Percentiles rank a stretch among this genome's conserved stretches.
Evolutionary conservation across 305 asterid species (phyloP).

Genomic region (Solanum hybrid): DNA sequence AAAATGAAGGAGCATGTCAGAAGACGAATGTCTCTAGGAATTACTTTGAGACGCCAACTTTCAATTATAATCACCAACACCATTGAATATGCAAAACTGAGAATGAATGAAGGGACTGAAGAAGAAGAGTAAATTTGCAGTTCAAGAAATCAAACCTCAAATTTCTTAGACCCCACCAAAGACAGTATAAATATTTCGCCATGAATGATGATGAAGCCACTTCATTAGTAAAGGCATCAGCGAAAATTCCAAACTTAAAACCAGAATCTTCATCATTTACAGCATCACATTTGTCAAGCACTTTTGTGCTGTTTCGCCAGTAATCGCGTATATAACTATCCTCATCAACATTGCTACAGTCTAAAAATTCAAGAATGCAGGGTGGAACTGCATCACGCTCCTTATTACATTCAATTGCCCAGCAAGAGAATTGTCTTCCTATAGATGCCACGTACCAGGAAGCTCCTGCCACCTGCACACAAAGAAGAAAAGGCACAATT

Average conservation of each 20-base stretch:
- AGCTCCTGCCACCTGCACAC: constrained; percentile 68
- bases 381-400: constrained; percentile 38
- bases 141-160: constrained; percentile 49
- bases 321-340: constrained; percentile 19
- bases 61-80: not conserved
- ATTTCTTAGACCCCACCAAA: constrained; percentile 98
- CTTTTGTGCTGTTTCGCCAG: constrained; percentile 55
- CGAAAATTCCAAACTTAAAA: constrained; percentile 91
- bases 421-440: constrained; percentile 77
- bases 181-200: constrained; percentile 76
- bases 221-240: constrained; percentile 73
- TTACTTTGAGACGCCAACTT: not conserved
- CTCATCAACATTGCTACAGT: constrained; percentile 24
- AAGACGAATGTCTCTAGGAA: not conserved
- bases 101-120: not conserved
- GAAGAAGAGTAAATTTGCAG: not conserved
- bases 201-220: constrained; percentile 63
- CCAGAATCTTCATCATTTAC: constrained; percentile 48
- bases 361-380: constrained; percentile 42
- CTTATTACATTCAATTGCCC: constrained; percentile 43
- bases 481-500: not conserved
- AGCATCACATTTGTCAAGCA: constrained; percentile 55
- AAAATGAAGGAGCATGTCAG: not conserved
- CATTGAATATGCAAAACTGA: not conserved
- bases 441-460: constrained; percentile 90